Evolutionary conservation across 495 filamentous ascomycete genomes (phyloP), one percentile per base, ranked within the genome.

Genomic region (Neurospora sp.): DNA sequence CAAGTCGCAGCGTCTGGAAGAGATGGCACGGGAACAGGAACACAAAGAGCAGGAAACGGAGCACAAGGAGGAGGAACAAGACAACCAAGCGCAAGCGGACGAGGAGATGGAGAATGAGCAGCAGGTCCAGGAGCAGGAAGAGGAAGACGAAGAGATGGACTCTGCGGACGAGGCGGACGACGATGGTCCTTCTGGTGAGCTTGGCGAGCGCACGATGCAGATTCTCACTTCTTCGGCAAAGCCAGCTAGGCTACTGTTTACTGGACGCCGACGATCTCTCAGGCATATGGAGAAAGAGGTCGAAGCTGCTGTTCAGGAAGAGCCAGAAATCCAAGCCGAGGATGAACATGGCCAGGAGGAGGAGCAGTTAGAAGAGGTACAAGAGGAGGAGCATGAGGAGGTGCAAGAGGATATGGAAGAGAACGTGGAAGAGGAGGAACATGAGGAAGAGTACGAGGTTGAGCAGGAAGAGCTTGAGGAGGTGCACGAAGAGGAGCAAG

Each of bases 101-200:
- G 74, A 75, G 35, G 74, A 73, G 22, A 35, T 6, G 10, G 70
- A 70, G 27, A 53, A 31, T 0, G 72, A 78, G 1, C 27, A 35
- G 6, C 53, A 65, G 27, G 31, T 65, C 8, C 1, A 35, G 0
- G 53, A 65, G 7, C 53, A 35, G 12, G 53, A 31, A 3, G 1
- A 35, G 27, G 53, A 65, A 35, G 53, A 65, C 53, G 14, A 65
- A 65, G 53, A 76, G 31, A 69, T 73, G 22, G 16, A 39, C 17
- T 38, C 73, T 7, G 40, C 48, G 1, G 73, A 84, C 27, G 53
- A 65, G 7, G 53, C 35, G 14, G 53, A 65, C 7, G 0, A 65
- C 14, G 53, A 65, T 14, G 53, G 53, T 35, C 27, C 53, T 31
- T 65, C 53, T 65, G 27, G 53, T 65, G 53, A 65, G 53, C 53